Conservation (phyloP, 2,329 filamentous ascomycete species). For the Alternaria arbusti region DNA sequence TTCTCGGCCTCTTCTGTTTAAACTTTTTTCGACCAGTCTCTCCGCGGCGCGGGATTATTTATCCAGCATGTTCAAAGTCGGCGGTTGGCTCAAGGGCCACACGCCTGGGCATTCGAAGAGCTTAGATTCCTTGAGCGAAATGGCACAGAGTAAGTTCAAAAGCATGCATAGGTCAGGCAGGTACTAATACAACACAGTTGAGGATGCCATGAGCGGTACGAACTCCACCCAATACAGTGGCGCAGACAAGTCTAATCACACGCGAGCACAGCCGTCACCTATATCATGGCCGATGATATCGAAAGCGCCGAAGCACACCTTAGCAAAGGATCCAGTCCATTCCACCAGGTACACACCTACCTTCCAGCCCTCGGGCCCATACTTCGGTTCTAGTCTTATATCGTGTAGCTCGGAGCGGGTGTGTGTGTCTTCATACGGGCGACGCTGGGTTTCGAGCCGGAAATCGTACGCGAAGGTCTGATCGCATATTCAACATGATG, state of each 20-base stretch:
- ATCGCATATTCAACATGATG: neutral
- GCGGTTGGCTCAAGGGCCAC: slow-evolving; percentile 49
- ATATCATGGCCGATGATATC: slow-evolving; percentile 90
- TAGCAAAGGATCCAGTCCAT: slow-evolving; percentile 70
- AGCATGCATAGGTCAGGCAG: neutral
- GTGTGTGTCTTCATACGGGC: slow-evolving; percentile 85
- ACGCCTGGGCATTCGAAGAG: slow-evolving; percentile 58
- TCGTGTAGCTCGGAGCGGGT: slow-evolving; percentile 71
- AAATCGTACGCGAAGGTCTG: slow-evolving; percentile 78
- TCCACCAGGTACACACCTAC: slow-evolving; percentile 68
- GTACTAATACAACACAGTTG: slow-evolving; percentile 44
- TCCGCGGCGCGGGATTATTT: neutral
- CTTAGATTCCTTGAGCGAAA: slow-evolving; percentile 63
- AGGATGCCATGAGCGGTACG: slow-evolving; percentile 57
- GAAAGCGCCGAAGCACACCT: slow-evolving; percentile 79
- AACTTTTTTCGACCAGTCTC: neutral
- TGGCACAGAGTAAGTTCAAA: slow-evolving; percentile 57
- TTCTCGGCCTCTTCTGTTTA: neutral
- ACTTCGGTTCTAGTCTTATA: slow-evolving; percentile 22
- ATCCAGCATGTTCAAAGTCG: slow-evolving; percentile 41
- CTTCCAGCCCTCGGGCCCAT: neutral
- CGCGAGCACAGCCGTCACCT: slow-evolving; percentile 61
- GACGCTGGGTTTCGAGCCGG: slow-evolving; percentile 88
- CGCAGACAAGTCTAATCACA: slow-evolving; percentile 30
- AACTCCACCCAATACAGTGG: neutral